Base-by-base conservation (phyloP, 371 early-diverging fungal species). In the Mortierella sp. region DNA sequence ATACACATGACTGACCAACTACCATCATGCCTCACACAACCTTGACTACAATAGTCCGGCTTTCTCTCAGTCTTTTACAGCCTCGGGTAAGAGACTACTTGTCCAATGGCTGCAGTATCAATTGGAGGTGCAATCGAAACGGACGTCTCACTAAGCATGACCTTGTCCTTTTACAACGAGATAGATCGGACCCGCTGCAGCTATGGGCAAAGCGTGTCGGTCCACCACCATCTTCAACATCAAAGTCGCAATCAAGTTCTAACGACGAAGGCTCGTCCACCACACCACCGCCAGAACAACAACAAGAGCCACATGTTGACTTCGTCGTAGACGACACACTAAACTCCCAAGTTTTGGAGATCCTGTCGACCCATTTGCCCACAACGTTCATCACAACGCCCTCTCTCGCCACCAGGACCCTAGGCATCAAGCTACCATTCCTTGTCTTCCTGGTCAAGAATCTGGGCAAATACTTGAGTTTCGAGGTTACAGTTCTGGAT, bases 361-460 rank as follows among this genome's bases (percentile, higher is more conserved):
- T 97, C 71, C 81, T 93, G 29, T 96, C 97, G 29, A 89, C 96
- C 32, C 93, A 97, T 71, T 91, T 98, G 29, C 91, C 96, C 1
- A 92, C 94, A 38, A 97, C 97, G 32, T 98, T 93, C 83, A 97
- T 98, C 81, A 95, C 95, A 1, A 97, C 97, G 78, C 99, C 98
- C 10, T 89, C 92, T 7, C 90, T 92, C 68, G 89, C 90, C 21
- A 90, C 95, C 58, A 88, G 93, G n/a, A 95, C 97, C 1, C 92
- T 99, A 3, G 98, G 98, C 10, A 97, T 98, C 88, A 98, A 96
- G 83, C 90, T 98, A 29, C 99, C 98, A 0, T 96, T 93, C 83
- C 88, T 98, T 54, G 95, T 97, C 3, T 91, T 99, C 83, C 87
- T 97, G 60, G 92, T 97, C 44, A 97, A 97, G 87, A 97, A 97